These are phyloP conservation scores for Chlorella sorokiniana DNA, from an alignment of 139 green algal species.

Conservation along the genomic window DNA sequence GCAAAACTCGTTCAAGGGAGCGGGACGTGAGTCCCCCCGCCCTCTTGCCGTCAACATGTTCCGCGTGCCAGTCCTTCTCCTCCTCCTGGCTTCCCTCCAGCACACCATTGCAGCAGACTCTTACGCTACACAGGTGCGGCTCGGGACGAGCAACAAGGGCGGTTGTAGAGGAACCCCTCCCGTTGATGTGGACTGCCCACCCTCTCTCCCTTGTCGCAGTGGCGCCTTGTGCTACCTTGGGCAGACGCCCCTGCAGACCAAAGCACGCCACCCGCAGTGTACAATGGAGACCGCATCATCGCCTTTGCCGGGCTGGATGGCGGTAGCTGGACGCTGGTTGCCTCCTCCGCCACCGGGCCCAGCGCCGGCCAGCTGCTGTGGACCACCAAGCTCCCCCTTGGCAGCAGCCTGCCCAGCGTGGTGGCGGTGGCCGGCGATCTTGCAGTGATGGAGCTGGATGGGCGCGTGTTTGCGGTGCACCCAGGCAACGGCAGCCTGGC, in stretches of 20 bases:
- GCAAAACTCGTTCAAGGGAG: too few species aligned
- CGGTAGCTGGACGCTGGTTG: not conserved
- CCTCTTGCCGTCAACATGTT: not conserved
- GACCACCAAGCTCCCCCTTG: not conserved
- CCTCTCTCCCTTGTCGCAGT: not conserved
- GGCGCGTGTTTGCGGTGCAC: constrained; percentile 4
- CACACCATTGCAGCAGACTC: not conserved
- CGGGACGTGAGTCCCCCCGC: too few species aligned
- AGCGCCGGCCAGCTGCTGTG: not conserved
- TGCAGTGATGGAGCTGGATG: constrained; percentile 27
- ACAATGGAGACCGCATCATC: not conserved
- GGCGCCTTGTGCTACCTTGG: not conserved
- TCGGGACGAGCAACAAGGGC: too few species aligned
- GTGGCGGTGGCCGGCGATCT: constrained; percentile 7
- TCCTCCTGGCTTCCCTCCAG: not conserved
- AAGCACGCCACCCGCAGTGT: not conserved
- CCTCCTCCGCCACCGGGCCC: not conserved
- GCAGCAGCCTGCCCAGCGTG: not conserved
- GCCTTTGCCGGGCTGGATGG: constrained; percentile 1
- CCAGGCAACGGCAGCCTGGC: constrained; percentile 6
- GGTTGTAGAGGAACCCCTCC: not conserved
- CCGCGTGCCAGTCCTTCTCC: not conserved
- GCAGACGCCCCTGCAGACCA: not conserved
- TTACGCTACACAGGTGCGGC: not conserved
- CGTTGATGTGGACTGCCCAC: not conserved